phyloP scores from a whole-genome alignment of 176 grass and related monocot genomes.

The Phyllostachys edulis region DNA sequence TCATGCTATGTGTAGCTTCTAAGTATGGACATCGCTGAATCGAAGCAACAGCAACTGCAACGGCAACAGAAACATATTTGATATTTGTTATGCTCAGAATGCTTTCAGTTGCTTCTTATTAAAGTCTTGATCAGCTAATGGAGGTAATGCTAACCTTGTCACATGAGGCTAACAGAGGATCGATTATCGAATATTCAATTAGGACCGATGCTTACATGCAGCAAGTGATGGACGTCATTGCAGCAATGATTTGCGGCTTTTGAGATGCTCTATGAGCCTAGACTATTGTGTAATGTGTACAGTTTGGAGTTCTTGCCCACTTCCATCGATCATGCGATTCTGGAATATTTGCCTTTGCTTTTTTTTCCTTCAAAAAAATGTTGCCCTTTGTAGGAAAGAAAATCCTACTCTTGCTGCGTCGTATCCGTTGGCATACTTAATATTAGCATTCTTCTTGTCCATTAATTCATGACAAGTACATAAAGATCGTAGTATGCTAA shows the following conservation, averaged over 20 bases:
- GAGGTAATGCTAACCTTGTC: conserved; percentile 49
- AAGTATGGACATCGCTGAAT: not conserved
- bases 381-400: conserved; percentile 19
- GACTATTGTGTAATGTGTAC: not conserved
- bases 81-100: not conserved
- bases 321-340: not conserved
- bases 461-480: not conserved
- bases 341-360: conserved; percentile 10
- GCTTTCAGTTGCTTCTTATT: not conserved
- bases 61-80: conserved; percentile 3
- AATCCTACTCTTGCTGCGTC: not conserved
- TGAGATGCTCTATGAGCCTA: not conserved
- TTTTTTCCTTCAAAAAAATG: not conserved
- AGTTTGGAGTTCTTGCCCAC: conserved; percentile 25
- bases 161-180: conserved; percentile 17
- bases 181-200: conserved; percentile 25
- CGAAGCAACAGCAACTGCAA: not conserved
- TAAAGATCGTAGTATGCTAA: not conserved
- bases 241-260: conserved; percentile 39
- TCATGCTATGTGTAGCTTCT: too few species aligned
- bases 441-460: not conserved
- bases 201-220: conserved; percentile 19
- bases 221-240: conserved; percentile 31
- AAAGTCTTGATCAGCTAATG: not conserved
- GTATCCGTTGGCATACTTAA: not conserved